Percentiles rank a stretch among this genome's conserved stretches.
These are phyloP conservation scores for Pichia exigua DNA, from an alignment of 805 yeast species.

Conservation along the genomic window DNA sequence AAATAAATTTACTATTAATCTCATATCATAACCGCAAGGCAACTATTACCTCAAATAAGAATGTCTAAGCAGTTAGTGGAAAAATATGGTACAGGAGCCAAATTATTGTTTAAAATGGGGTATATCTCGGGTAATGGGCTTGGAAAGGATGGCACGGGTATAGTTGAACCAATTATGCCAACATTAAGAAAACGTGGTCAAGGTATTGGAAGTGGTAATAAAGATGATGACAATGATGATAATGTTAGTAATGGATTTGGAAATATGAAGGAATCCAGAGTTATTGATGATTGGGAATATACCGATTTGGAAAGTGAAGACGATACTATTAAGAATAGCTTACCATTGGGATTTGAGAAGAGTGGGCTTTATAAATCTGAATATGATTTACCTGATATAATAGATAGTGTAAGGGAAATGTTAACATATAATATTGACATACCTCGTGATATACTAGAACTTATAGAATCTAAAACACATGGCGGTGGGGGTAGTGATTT, in stretches of 20 bases:
- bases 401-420: slow-evolving; percentile 30
- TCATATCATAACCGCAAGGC: neutral
- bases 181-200: slow-evolving; percentile 54
- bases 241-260: neutral
- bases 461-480: slow-evolving; percentile 29
- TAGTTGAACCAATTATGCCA: slow-evolving; percentile 71
- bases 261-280: slow-evolving; percentile 11
- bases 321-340: neutral
- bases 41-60: neutral
- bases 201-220: slow-evolving; percentile 65
- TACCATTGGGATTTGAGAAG: slow-evolving; percentile 9
- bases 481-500: slow-evolving; percentile 3
- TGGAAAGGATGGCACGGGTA: slow-evolving; percentile 70
- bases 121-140: slow-evolving; percentile 76
- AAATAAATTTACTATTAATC: no score
- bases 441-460: slow-evolving; percentile 21
- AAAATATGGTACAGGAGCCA: slow-evolving; percentile 79
- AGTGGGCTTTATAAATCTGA: slow-evolving; percentile 7
- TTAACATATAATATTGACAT: slow-evolving; percentile 30
- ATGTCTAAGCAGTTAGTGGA: slow-evolving; percentile 1
- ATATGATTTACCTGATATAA: slow-evolving; percentile 26
- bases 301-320: slow-evolving; percentile 22
- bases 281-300: slow-evolving; percentile 10
- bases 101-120: slow-evolving; percentile 76
- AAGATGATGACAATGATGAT: slow-evolving; percentile 28